These are phyloP conservation scores for Pichia cephalocereana DNA, from an alignment of 805 yeast genomes.

Conservation along the genomic window DNA sequence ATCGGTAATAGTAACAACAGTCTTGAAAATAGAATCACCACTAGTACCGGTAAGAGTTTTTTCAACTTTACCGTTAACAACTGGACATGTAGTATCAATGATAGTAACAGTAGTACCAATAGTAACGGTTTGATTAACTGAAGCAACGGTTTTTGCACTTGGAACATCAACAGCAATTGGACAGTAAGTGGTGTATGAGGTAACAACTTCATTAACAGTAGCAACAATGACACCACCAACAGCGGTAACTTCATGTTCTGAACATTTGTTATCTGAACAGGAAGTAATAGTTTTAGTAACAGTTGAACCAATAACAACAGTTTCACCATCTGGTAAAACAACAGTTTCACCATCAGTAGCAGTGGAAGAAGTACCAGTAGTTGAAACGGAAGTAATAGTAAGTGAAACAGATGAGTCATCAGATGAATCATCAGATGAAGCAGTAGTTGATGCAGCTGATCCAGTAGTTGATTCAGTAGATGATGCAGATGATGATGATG, in stretches of 20 bases:
- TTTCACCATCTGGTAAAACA: neutral
- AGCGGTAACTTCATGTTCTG: slow-evolving; percentile 1
- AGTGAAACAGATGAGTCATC: neutral
- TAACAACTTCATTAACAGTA: slow-evolving; percentile 14
- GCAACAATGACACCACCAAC: slow-evolving; percentile 17
- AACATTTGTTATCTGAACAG: slow-evolving; percentile 17
- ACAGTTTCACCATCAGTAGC: neutral
- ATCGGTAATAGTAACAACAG: neutral
- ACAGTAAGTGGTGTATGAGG: slow-evolving; percentile 16
- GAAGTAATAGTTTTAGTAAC: slow-evolving; percentile 13
- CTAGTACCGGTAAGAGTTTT: neutral
- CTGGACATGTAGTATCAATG: neutral
- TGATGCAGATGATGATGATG: slow-evolving; percentile 1
- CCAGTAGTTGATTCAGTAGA: neutral
- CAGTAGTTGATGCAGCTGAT: slow-evolving; percentile 2
- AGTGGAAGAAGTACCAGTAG: neutral
- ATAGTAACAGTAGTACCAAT: neutral
- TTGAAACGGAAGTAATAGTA: neutral
- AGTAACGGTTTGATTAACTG: slow-evolving; percentile 1
- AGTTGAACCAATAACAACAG: slow-evolving; percentile 1
- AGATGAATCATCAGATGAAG: slow-evolving; percentile 8
- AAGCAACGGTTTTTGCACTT: neutral
- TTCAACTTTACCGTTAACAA: neutral
- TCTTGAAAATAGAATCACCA: neutral
- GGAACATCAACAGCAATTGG: slow-evolving; percentile 8